Evolutionary conservation across 2,329 filamentous ascomycete species (phyloP), one percentile per base, ranked within the genome.

Genomic region (Arthroderma sp.): DNA sequence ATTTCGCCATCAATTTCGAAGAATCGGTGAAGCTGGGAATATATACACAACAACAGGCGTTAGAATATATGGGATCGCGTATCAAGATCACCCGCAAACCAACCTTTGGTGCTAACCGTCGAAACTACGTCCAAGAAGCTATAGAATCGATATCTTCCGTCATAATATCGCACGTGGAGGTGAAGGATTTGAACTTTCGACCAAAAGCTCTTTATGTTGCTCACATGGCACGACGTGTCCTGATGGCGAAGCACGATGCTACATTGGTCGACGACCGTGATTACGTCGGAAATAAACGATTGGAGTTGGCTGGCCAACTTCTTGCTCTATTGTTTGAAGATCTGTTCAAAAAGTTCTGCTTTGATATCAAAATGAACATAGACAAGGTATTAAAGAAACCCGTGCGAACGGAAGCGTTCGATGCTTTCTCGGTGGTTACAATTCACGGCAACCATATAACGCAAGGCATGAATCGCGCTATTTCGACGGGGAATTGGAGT

Each of bases 161-260:
- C 45, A 83, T 98, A 50, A 86, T 98, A 48, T 89, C 91, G 5
- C 91, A 98, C 55, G 88, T 98, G 29, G 83, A 87, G 4, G 88
- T 98, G 33, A 78, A 86, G 54, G 86, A 86, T 38, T 77, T 94
- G 54, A 88, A 98, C 58, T 96, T 96, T 63, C 81, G 91, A 45
- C 88, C 89, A n/a, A 98, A 98, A 61, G 88, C 89, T 22, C 76
- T 96, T 6, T 98, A 96, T 57, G 79, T 98, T 45, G 89, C 89
- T 40, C 86, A 94, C 70, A 98, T 98, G 91, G 86, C 87, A 29
- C 82, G 91, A n/a, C 78, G 88, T 62, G 88, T 96, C 3, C 68
- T 98, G 40, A 94, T 96, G 84, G 88, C 88, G 1, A 82, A 87
- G 58, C 83, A 91, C 48, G 86, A 98, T 58, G 77, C 84, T 1